Evolutionary conservation across 768 basidiomycete genomes (phyloP).

Genomic region (Pleurotus salmoneostramineus): DNA sequence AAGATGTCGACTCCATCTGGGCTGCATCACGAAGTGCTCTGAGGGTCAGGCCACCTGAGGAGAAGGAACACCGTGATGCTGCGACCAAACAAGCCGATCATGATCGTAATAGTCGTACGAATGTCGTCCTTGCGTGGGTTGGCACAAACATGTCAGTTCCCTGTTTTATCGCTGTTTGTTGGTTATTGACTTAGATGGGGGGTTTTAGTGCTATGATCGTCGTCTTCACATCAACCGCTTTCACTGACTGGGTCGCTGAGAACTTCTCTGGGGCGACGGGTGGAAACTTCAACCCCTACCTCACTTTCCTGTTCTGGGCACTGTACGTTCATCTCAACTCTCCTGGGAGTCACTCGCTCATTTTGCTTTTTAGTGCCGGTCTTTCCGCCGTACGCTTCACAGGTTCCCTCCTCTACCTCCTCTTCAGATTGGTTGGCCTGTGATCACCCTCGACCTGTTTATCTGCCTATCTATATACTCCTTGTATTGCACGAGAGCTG

Average conservation of each 20-base stretch:
- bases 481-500: background rate
- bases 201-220: conserved; percentile 58
- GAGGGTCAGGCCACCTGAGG: conserved; percentile 61
- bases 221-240: conserved; percentile 73
- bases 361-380: conserved; percentile 49
- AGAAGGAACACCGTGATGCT: conserved; percentile 80
- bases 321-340: conserved; percentile 28
- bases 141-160: conserved; percentile 76
- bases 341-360: background rate
- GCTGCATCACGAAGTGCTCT: conserved; percentile 68
- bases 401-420: conserved; percentile 74
- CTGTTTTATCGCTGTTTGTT: background rate
- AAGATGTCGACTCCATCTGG: conserved; percentile 90
- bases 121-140: conserved; percentile 80
- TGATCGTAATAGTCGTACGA: conserved; percentile 80
- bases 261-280: conserved; percentile 48
- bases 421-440: conserved; percentile 68
- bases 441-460: conserved; percentile 16
- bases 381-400: conserved; percentile 78
- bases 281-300: conserved; percentile 83
- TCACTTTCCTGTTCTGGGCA: conserved; percentile 73
- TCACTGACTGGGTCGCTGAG: conserved; percentile 65
- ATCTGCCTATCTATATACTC: background rate
- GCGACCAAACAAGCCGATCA: conserved; percentile 88
- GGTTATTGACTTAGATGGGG: too few relatives aligned